These are phyloP conservation scores for Arthrobotrys sphaeroides DNA, from an alignment of 2,329 filamentous ascomycete species.

Conservation along the genomic window DNA sequence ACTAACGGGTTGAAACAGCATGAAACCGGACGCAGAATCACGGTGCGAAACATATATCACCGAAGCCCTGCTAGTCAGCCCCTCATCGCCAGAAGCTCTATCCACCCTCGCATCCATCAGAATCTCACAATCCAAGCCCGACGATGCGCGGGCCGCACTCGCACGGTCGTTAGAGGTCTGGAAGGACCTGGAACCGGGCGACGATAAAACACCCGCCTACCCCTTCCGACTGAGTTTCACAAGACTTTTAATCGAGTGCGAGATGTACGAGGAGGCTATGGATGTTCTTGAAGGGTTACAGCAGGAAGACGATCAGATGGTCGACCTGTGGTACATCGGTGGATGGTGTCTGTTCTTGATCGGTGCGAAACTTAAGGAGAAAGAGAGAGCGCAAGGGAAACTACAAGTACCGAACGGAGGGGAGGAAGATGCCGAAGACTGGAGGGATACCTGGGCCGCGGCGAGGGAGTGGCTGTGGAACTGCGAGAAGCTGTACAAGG, in stretches of 20 bases:
- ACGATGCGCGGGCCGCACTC: constrained; percentile 83
- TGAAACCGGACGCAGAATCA: constrained; percentile 87
- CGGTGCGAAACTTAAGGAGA: constrained; percentile 72
- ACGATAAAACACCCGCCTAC: constrained; percentile 77
- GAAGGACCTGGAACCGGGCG: constrained; percentile 71
- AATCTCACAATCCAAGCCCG: constrained; percentile 82
- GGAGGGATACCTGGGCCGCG: constrained; percentile 56
- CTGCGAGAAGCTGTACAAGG: constrained; percentile 70
- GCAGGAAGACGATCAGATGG: constrained; percentile 88
- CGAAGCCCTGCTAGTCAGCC: constrained; percentile 85
- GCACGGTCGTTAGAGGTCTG: constrained; percentile 82
- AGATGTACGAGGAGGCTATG: constrained; percentile 83
- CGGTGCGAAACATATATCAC: constrained; percentile 89
- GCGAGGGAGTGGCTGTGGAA: constrained; percentile 58
- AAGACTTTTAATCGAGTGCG: constrained; percentile 87
- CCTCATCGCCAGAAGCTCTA: constrained; percentile 84
- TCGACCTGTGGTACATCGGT: constrained; percentile 96
- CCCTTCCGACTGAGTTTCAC: constrained; percentile 83
- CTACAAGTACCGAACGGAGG: constrained; percentile 61
- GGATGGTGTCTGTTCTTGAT: constrained; percentile 89
- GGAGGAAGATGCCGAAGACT: constrained; percentile 61
- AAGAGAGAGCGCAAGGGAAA: constrained; percentile 38
- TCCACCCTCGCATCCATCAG: constrained; percentile 94
- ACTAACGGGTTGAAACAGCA: constrained; percentile 61
- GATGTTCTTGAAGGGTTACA: constrained; percentile 85